phyloP scores from a whole-genome alignment of 2,329 filamentous ascomycete species.

The Aurifilum marmelostoma region DNA sequence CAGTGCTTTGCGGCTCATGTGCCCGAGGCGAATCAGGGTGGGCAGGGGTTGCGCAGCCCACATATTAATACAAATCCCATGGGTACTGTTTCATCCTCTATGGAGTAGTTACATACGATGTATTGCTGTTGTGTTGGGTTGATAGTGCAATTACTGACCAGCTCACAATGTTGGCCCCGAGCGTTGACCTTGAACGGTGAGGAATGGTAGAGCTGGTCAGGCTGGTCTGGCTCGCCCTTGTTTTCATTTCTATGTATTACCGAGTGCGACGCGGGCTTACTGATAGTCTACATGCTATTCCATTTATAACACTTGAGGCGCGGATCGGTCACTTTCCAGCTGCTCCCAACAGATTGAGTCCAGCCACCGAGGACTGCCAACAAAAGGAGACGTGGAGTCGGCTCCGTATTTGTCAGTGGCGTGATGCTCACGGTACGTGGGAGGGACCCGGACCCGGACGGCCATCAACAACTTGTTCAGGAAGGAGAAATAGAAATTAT shows the following conservation, averaged over 20 bases:
- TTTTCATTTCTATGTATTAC: too few species aligned
- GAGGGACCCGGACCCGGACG: not conserved
- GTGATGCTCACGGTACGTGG: not conserved
- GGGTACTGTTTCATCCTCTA: not conserved
- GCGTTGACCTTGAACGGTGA: not conserved
- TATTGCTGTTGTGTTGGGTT: not conserved
- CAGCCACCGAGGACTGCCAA: not conserved
- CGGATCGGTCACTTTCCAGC: not conserved
- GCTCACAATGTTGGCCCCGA: not conserved
- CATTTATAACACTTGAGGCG: too few species aligned
- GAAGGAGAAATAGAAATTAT: conserved; percentile 1
- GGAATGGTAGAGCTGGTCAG: not conserved
- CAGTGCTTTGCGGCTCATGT: not conserved
- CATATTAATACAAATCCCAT: not conserved
- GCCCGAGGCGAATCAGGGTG: not conserved
- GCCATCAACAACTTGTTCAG: not conserved
- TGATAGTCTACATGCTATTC: too few species aligned
- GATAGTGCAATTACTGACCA: not conserved
- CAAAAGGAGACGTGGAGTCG: not conserved
- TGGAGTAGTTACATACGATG: too few species aligned
- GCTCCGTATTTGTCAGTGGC: not conserved
- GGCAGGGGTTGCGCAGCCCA: not conserved
- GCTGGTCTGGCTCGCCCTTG: not conserved
- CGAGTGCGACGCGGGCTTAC: not conserved
- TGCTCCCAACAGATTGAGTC: not conserved